Conservation (phyloP, 257 asterid genomes). For the Verbascum thapsus region DNA sequence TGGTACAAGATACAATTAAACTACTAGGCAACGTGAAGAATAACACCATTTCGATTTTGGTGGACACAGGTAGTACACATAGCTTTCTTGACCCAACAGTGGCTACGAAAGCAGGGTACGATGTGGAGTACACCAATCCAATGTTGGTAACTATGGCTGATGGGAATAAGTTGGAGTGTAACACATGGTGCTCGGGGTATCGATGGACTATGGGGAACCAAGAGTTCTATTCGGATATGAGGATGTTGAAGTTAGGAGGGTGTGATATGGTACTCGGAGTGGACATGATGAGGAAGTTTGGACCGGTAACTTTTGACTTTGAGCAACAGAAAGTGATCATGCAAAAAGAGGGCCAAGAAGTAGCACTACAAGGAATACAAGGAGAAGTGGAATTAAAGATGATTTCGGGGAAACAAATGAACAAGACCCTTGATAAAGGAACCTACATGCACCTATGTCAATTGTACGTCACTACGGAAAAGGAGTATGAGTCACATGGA, state of each 20-base stretch:
- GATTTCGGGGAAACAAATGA: background rate
- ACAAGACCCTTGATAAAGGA: too few relatives aligned
- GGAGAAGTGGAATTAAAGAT: background rate
- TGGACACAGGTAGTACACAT: background rate
- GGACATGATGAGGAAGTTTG: background rate
- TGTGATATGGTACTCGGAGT: constrained; percentile 11
- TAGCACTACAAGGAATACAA: background rate
- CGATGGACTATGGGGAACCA: background rate
- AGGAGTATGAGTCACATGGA: too few relatives aligned
- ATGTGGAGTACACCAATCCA: background rate
- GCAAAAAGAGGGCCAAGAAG: background rate
- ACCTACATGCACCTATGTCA: too few relatives aligned
- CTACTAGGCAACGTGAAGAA: too few relatives aligned
- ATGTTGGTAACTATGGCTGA: background rate
- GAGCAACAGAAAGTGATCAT: background rate
- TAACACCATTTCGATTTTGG: background rate
- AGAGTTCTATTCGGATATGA: background rate
- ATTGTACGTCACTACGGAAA: too few relatives aligned
- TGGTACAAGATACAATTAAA: too few relatives aligned
- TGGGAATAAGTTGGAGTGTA: background rate
- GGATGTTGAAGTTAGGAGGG: background rate
- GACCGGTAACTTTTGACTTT: background rate
- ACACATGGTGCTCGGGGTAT: background rate
- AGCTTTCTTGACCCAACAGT: background rate
- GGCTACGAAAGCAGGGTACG: background rate